Evolutionary conservation across 2,329 filamentous ascomycete genomes (phyloP), one percentile per base, ranked within the genome.

Genomic region (Metarhizium guizhouense): DNA sequence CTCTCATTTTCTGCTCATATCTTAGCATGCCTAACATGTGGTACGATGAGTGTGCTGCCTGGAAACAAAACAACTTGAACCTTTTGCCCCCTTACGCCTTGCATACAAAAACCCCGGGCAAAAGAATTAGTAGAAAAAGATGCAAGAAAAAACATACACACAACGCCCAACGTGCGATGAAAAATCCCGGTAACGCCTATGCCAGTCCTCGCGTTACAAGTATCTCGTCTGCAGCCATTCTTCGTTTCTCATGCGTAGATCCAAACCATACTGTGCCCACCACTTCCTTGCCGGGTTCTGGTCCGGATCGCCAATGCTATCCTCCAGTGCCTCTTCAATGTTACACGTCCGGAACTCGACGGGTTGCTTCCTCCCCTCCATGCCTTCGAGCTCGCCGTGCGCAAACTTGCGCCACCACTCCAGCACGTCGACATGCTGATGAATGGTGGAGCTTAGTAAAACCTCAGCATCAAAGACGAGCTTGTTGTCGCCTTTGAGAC

Each of bases 341-440:
- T 95, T 91, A 69, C 91, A 96, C 1, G 90, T 95, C 69, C 93
- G 92, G 71, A 96, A 96, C 70, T 95, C 90, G 30, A 96, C 91
- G 53, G 82, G 80, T 62, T 92, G 78, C 59, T 74, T 74, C 36
- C 76, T 72, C 16, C 79, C 79, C 45, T 76, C 71, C 79, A 77
- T 82, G 45, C 75, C 78, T 1, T 74, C 74, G 36, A 81, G 72
- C 63, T 79, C 75, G 51, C 81, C 77, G 54, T 80, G 74, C 7
- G 81, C 80, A 63, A 85, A 87, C 54, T 78, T 79, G 65, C 88
- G 87, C 92, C 93, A 96, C 93, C 93, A 96, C 68, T 96, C 90
- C 7, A 97, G 75, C 25, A 96, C 90, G 40, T 84, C 79, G 3
- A 91, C 83, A 68, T 95, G 88, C 5, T 90, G 90, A 67, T 93